These are phyloP conservation scores for Curvularia lunata DNA, from an alignment of 2,329 filamentous ascomycete genomes.

Conservation along the genomic window DNA sequence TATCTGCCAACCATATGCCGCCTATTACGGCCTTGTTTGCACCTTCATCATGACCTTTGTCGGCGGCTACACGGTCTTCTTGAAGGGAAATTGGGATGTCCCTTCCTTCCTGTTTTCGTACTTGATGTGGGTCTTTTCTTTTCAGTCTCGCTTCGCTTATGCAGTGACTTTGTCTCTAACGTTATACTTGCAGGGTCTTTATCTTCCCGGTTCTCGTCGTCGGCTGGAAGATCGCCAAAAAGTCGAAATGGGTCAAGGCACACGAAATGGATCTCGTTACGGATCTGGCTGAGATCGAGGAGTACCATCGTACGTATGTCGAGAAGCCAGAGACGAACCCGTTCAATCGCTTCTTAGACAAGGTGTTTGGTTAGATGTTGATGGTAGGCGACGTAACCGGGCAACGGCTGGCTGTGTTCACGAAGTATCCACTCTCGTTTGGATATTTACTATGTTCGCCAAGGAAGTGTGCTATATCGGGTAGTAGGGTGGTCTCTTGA, in stretches of 20 bases:
- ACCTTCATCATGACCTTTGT: constrained; percentile 76
- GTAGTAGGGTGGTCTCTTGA: neutral
- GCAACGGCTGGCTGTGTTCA: neutral
- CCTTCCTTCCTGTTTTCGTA: constrained; percentile 75
- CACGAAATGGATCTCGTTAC: constrained; percentile 68
- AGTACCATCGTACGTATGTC: constrained; percentile 69
- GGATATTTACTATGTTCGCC: neutral
- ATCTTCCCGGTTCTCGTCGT: constrained; percentile 73
- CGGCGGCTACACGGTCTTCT: constrained; percentile 76
- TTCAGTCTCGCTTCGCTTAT: neutral
- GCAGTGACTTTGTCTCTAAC: neutral
- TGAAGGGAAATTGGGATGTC: constrained; percentile 71
- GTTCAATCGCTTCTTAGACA: constrained; percentile 53
- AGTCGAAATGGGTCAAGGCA: constrained; percentile 63
- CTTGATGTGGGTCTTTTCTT: constrained; percentile 8
- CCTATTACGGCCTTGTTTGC: constrained; percentile 68
- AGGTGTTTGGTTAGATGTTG: constrained; percentile 47
- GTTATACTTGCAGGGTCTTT: constrained; percentile 61
- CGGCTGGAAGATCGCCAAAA: constrained; percentile 74
- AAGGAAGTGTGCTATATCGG: neutral
- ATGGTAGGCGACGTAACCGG: neutral
- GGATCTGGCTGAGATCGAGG: constrained; percentile 70
- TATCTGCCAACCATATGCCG: constrained; percentile 72
- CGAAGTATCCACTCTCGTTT: neutral
- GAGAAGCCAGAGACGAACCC: constrained; percentile 57